phyloP scores from a whole-genome alignment of 306 rosid species.

The Vachellia pachyceras region DNA sequence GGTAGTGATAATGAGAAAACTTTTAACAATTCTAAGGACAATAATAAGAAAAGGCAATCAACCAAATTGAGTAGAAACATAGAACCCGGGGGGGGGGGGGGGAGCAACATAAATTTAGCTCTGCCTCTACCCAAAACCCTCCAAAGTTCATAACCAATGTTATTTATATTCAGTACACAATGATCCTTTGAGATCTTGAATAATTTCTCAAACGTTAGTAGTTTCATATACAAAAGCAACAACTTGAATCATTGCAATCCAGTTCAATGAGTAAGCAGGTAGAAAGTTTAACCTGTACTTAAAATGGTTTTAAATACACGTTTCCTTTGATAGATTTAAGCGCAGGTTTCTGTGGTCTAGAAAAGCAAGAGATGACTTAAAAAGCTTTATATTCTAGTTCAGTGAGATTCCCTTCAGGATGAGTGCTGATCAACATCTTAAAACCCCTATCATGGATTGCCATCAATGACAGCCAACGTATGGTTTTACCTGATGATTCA shows the following conservation, averaged over 20 bases:
- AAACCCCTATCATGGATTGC: conserved; percentile 73
- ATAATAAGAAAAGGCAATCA: not conserved
- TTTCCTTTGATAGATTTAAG: not conserved
- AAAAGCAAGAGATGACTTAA: conserved; percentile 7
- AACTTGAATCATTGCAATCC: conserved; percentile 71
- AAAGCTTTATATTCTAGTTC: conserved; percentile 62
- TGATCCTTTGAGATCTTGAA: conserved; percentile 5
- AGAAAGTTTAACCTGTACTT: conserved; percentile 26
- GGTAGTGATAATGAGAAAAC: not conserved
- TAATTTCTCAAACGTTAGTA: conserved; percentile 10
- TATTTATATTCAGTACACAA: not conserved
- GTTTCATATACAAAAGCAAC: conserved; percentile 78
- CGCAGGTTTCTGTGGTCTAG: not conserved
- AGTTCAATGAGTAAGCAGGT: conserved; percentile 63
- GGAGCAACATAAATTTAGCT: conserved; percentile 6
- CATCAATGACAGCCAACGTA: conserved; percentile 52
- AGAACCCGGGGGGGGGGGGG: not conserved
- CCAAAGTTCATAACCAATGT: conserved; percentile 5
- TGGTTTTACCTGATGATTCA: conserved; percentile 69
- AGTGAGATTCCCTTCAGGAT: conserved; percentile 72
- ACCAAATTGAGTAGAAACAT: not conserved
- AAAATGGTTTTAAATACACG: not conserved
- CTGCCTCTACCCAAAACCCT: not conserved
- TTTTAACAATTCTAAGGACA: not conserved
- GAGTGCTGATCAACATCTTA: conserved; percentile 74